A percentile compares a stretch with the other conserved stretches of the same genome.
Conservation (phyloP, 169 alveolate genomes). For the Theileria parva region DNA sequence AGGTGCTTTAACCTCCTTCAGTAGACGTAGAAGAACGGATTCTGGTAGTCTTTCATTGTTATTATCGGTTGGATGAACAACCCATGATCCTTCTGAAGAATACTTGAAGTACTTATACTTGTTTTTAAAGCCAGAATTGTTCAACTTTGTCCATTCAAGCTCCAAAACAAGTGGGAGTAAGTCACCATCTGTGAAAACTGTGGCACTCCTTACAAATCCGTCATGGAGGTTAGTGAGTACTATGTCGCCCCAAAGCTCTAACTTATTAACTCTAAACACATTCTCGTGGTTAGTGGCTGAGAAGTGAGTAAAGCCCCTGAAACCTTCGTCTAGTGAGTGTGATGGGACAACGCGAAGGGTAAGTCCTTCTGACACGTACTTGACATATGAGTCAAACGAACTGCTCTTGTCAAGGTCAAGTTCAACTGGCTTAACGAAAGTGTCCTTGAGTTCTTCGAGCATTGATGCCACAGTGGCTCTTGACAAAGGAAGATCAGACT, state of each 20-base stretch:
- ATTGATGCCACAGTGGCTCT: neutral
- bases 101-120: neutral
- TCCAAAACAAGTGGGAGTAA: conserved; percentile 11
- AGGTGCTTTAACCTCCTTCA: neutral
- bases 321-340: neutral
- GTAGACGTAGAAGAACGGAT: neutral
- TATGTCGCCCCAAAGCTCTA: conserved; percentile 4
- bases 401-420: conserved; percentile 20
- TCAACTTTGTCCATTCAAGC: conserved; percentile 12
- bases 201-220: conserved; percentile 1
- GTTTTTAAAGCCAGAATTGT: neutral
- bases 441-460: conserved; percentile 1
- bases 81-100: neutral
- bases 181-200: conserved; percentile 8
- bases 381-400: neutral
- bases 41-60: neutral
- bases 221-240: neutral
- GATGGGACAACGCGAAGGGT: conserved; percentile 11
- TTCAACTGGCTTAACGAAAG: conserved; percentile 6
- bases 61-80: neutral
- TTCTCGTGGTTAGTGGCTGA: conserved; percentile 2
- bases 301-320: conserved; percentile 19
- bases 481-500: conserved; percentile 1
- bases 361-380: conserved; percentile 17
- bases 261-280: neutral